Base-by-base conservation (phyloP, 352 stramenopile genomes). In the Phytophthora fragariae region DNA sequence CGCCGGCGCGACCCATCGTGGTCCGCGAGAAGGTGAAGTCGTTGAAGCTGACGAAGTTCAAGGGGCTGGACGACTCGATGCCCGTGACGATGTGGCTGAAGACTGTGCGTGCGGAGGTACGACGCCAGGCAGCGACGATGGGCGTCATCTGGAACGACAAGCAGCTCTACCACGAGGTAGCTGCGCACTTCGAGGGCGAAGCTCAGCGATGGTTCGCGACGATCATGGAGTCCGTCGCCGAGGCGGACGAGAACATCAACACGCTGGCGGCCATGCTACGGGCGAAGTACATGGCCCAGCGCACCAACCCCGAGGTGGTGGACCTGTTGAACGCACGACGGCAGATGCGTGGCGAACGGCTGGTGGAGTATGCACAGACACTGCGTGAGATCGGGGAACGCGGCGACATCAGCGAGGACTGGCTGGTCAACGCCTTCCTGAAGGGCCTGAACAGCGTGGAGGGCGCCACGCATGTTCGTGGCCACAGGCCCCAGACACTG, bases 181-280 rank as follows among this genome's bases (percentile, higher is more conserved):
- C 63, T 1, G 17, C 62, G 12, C 54, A 63, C 14, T 21, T 63
- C 5, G 63, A 63, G 2, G 63, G 63, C 0, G 63, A 70, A 15
- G 63, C 53, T 8, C n/a, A 53, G 5, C 41, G 63, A 4, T 70
- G 63, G 54, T 70, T 63, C 15, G 63, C n/a, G 11, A 70, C 53
- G 3, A 21, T 73, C 5, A 60, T 64, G 41, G 59, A 55, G 21
- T 14, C 66, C 0, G 41, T 73, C 1, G 8, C 12, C 12, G 37
- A 19, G 0, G 37, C 24, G 0, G 53, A 58, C 2, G 58, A 73
- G 21, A 61, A 17, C 29, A 31, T 57, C 17, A 24, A 54, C 0
- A 63, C 27, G 0, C 10, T 64, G 58, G 44, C 59, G 0, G 24
- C 5, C 5, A 59, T 68, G 29, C 7, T 68, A 19, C n/a, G 19